These are phyloP conservation scores for Closterium sp. DNA, from an alignment of 139 green algal genomes.

Conservation along the genomic window DNA sequence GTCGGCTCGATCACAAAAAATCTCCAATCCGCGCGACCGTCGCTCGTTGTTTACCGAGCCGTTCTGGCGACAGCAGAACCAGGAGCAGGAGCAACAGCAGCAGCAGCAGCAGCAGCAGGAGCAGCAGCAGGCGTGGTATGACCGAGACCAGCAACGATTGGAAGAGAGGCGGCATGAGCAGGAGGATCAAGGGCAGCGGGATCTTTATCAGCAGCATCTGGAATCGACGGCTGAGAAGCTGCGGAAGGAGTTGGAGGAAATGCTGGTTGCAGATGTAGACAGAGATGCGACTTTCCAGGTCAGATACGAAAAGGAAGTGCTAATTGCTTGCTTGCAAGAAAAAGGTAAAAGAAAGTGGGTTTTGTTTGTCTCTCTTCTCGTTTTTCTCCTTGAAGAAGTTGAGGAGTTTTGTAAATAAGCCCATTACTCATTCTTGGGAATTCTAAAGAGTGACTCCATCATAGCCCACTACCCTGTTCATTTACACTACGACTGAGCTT, in stretches of 20 bases:
- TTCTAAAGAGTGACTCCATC: no score
- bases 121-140: no score
- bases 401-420: no score
- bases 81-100: neutral
- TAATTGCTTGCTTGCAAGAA: no score
- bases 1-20: neutral
- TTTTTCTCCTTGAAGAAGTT: no score
- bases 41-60: neutral
- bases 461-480: no score
- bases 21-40: neutral
- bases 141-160: no score
- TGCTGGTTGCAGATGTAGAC: neutral
- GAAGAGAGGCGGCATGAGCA: no score
- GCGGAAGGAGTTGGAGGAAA: neutral
- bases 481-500: no score
- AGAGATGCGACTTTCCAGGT: neutral
- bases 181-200: neutral
- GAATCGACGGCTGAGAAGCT: neutral
- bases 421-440: no score
- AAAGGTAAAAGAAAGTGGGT: no score
- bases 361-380: no score
- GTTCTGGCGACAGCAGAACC: neutral
- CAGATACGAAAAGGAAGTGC: neutral
- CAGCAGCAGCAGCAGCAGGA: neutral
- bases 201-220: neutral